These are phyloP conservation scores for Coccomyxa sp. DNA, from an alignment of 139 green algal species.

Conservation along the genomic window DNA sequence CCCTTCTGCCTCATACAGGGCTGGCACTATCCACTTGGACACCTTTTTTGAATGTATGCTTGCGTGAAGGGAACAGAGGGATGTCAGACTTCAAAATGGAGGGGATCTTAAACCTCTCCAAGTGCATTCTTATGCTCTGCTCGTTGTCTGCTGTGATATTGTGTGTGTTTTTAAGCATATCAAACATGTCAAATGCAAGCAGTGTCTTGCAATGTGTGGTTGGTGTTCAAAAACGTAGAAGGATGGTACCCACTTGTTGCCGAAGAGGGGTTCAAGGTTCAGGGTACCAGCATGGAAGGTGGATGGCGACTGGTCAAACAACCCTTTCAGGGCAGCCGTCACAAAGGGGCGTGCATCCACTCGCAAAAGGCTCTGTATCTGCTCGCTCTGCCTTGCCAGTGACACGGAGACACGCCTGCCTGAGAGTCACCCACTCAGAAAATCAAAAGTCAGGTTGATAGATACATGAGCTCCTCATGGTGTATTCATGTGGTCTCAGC, in stretches of 20 bases:
- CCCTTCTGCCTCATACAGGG: neutral
- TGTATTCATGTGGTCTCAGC: neutral
- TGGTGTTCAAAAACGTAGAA: neutral
- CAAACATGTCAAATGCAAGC: neutral
- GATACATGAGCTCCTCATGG: neutral
- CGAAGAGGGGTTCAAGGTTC: neutral
- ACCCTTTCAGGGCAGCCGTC: neutral
- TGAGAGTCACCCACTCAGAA: neutral
- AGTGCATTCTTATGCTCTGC: neutral
- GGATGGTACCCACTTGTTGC: neutral
- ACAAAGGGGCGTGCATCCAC: slow-evolving; percentile 28
- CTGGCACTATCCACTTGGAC: neutral
- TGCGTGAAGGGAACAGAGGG: neutral
- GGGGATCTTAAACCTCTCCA: neutral
- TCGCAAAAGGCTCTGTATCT: slow-evolving; percentile 10
- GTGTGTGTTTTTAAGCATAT: neutral
- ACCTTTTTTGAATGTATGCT: neutral
- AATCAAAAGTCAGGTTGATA: neutral
- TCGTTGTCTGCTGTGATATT: neutral
- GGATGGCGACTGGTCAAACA: slow-evolving; percentile 5
- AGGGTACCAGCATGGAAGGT: neutral
- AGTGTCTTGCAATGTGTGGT: neutral
- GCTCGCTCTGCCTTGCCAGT: neutral
- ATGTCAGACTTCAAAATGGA: neutral
- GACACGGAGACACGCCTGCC: slow-evolving; percentile 18